Evolutionary conservation across 176 grass and related monocot genomes (phyloP).

Genomic region (Carex cristatella): DNA sequence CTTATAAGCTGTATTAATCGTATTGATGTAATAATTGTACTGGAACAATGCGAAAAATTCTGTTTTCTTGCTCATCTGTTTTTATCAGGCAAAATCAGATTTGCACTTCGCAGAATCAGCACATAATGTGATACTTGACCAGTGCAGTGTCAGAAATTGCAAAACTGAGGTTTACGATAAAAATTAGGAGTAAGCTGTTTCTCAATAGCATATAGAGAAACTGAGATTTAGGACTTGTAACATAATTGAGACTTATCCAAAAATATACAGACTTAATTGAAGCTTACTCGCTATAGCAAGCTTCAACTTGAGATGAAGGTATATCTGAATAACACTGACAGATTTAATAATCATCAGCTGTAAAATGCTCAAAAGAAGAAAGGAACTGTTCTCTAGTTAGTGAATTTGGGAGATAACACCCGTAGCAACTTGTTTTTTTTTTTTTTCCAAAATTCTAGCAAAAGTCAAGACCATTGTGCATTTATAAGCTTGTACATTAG

Average conservation of each 20-base stretch:
- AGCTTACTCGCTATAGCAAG: background rate
- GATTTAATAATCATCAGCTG: no score
- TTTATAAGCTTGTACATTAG: background rate
- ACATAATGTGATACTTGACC: background rate
- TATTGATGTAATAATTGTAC: background rate
- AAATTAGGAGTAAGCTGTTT: background rate
- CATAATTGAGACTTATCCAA: background rate
- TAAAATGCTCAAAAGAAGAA: background rate
- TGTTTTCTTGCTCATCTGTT: background rate
- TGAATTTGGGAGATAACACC: background rate
- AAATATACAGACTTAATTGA: background rate
- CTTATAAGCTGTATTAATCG: background rate
- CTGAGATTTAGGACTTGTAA: background rate
- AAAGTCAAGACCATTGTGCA: background rate
- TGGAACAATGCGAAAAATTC: background rate
- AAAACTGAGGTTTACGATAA: background rate
- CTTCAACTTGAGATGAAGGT: no score
- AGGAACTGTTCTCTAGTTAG: background rate
- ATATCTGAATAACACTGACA: no score
- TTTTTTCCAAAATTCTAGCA: background rate
- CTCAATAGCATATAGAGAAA: background rate
- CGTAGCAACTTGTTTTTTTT: background rate
- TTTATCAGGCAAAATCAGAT: background rate
- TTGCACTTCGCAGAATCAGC: background rate
- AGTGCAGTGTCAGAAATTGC: background rate